These are phyloP conservation scores for Singerocomus rubriflavus DNA, from an alignment of 1,284 basidiomycete species.

Conservation along the genomic window DNA sequence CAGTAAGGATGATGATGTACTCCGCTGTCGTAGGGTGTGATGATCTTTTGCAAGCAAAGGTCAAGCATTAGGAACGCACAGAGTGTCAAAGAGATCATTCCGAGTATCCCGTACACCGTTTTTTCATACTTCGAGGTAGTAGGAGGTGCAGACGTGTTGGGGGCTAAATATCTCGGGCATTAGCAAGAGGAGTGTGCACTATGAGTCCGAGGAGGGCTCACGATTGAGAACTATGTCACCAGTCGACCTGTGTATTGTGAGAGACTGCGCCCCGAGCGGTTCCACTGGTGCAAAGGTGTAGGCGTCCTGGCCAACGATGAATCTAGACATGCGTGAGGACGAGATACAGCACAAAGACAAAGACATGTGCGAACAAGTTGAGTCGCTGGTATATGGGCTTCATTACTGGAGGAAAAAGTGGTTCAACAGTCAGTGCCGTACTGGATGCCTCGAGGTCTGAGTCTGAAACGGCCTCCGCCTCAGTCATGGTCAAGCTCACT, in stretches of 20 bases:
- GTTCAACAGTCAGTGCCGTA: constrained; percentile 12
- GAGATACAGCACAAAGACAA: not conserved
- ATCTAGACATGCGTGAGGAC: constrained; percentile 40
- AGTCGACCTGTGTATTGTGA: constrained; percentile 68
- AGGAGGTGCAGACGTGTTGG: constrained; percentile 50
- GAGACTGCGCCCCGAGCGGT: constrained; percentile 56
- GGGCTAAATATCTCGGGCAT: constrained; percentile 39
- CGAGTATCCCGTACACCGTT: constrained; percentile 81
- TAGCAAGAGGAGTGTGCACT: not conserved
- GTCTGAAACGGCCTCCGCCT: constrained; percentile 40
- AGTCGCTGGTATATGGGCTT: constrained; percentile 67
- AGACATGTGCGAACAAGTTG: constrained; percentile 49
- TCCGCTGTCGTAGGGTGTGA: constrained; percentile 59
- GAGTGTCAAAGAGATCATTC: constrained; percentile 81
- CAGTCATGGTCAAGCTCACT: constrained; percentile 80
- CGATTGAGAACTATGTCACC: constrained; percentile 71
- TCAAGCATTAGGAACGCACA: constrained; percentile 51
- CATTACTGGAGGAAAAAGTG: constrained; percentile 50
- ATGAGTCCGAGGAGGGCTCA: constrained; percentile 34
- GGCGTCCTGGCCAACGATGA: constrained; percentile 64
- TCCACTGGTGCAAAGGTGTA: constrained; percentile 75
- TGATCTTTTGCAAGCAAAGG: constrained; percentile 1
- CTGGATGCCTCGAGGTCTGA: constrained; percentile 40
- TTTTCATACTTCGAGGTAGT: constrained; percentile 57
- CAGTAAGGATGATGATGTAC: constrained; percentile 89